These are phyloP conservation scores for Gonium pectorale DNA, from an alignment of 139 green algal species.

Conservation along the genomic window DNA sequence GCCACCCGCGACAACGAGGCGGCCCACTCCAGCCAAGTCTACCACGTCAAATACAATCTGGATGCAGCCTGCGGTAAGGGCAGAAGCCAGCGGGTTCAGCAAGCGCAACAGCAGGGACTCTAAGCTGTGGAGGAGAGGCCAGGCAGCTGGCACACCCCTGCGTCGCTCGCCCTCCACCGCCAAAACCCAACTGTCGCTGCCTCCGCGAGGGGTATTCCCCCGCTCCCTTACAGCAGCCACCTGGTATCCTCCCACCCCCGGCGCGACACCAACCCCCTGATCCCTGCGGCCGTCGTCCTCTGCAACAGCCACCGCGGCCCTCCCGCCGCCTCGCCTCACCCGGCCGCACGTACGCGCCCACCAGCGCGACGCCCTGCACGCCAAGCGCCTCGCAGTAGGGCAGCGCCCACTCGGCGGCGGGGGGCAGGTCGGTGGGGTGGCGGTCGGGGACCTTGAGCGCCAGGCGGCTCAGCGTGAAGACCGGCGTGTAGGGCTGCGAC, in stretches of 20 bases:
- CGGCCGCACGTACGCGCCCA: conserved; percentile 17
- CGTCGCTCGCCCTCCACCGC: background rate
- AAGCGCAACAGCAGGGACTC: background rate
- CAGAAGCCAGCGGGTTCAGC: background rate
- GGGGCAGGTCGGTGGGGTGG: background rate
- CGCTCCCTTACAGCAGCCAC: background rate
- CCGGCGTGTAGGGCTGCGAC: background rate
- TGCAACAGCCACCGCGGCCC: background rate
- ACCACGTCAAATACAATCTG: conserved; percentile 15
- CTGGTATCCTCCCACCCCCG: background rate
- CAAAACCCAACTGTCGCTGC: background rate
- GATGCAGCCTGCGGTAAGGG: conserved; percentile 17
- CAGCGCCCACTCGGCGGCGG: background rate
- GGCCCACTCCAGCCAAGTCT: background rate
- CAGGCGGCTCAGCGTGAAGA: conserved; percentile 9
- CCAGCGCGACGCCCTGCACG: background rate
- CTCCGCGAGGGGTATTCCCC: background rate
- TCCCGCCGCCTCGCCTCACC: background rate
- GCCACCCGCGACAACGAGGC: too few species aligned
- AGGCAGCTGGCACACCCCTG: background rate
- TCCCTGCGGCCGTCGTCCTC: background rate
- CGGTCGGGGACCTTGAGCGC: conserved; percentile 32
- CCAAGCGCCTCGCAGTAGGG: conserved; percentile 1
- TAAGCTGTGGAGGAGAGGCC: background rate
- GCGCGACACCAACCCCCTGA: background rate